Conservation (phyloP, 2,329 filamentous ascomycete genomes). For the Massarina eburnea region DNA sequence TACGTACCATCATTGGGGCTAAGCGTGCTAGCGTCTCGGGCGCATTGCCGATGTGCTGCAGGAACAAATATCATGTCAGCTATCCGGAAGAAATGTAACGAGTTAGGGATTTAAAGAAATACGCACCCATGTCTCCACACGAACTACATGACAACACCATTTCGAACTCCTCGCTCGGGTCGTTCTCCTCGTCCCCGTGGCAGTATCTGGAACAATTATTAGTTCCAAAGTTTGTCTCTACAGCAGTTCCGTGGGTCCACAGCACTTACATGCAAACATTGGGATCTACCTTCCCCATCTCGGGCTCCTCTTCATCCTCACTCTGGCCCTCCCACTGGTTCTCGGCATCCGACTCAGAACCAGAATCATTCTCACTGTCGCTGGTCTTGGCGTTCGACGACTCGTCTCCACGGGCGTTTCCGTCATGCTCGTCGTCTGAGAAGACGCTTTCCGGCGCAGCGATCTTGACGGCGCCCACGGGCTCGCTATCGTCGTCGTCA, state of each 20-base stretch:
- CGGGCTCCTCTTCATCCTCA: conserved; percentile 59
- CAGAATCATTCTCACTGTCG: conserved; percentile 43
- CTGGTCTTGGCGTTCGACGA: conserved; percentile 41
- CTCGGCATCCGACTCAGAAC: conserved; percentile 58
- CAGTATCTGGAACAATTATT: conserved; percentile 65
- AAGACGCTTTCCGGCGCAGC: conserved; percentile 30
- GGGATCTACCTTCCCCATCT: conserved; percentile 54
- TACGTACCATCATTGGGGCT: conserved; percentile 64
- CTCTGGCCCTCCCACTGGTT: conserved; percentile 57
- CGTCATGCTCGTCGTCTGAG: conserved; percentile 43
- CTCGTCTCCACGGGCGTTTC: conserved; percentile 42
- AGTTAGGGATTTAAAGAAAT: conserved; percentile 20
- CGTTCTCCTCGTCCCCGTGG: conserved; percentile 77
- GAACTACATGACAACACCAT: conserved; percentile 73
- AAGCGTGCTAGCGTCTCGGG: conserved; percentile 68
- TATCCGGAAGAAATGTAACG: conserved; percentile 42
- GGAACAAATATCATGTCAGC: conserved; percentile 50
- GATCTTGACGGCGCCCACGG: conserved; percentile 46
- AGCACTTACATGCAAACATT: conserved; percentile 66
- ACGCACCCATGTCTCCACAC: conserved; percentile 83
- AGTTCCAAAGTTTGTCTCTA: conserved; percentile 11
- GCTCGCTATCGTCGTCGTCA: conserved; percentile 55
- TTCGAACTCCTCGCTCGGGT: conserved; percentile 80
- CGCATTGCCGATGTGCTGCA: conserved; percentile 89
- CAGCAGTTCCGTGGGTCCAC: conserved; percentile 8